Evolutionary conservation across 2,329 filamentous ascomycete species (phyloP).

Genomic region (Nothophoma quercina): DNA sequence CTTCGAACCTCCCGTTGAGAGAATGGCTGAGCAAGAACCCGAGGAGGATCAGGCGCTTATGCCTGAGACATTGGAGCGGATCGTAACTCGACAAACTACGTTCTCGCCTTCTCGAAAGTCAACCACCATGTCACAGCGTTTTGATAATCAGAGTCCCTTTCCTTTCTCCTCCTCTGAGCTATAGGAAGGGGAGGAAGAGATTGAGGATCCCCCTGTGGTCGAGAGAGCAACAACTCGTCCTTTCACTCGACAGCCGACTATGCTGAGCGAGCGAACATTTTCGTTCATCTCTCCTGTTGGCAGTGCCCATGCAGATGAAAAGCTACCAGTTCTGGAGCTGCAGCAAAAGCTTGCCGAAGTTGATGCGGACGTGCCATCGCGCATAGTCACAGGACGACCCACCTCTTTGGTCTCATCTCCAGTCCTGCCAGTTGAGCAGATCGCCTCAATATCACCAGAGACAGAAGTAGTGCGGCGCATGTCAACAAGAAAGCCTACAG

Average conservation of each 20-base stretch:
- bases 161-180: conserved; percentile 9
- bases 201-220: background rate
- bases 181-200: conserved; percentile 9
- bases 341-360: background rate
- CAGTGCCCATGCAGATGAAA: background rate
- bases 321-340: background rate
- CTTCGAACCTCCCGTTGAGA: background rate
- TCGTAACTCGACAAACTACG: background rate
- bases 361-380: background rate
- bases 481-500: background rate
- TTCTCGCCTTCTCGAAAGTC: background rate
- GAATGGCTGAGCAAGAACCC: background rate
- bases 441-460: background rate
- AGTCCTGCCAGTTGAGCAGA: background rate
- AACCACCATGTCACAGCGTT: background rate
- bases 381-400: background rate
- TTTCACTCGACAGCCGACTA: background rate
- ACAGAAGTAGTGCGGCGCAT: background rate
- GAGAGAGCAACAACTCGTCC: conserved; percentile 1
- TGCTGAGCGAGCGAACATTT: background rate
- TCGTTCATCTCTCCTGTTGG: background rate
- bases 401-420: background rate
- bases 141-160: conserved; percentile 12
- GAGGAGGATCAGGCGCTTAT: background rate
- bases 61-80: background rate